phyloP scores from a whole-genome alignment of 192 early-diverging fungal species.

The Helicostylum pulchrum region DNA sequence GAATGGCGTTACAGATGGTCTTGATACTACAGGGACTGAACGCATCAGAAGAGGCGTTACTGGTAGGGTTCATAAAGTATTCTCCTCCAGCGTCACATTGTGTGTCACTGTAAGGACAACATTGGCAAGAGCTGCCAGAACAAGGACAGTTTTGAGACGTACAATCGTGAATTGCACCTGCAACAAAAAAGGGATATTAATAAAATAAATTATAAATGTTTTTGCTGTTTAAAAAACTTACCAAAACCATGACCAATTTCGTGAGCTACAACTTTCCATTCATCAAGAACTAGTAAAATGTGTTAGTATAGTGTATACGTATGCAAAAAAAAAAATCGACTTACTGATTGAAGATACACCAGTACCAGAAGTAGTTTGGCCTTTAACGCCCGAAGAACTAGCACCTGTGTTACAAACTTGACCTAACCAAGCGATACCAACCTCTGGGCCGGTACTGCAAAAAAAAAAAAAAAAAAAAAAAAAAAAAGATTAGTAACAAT shows the following conservation, averaged over 20 bases:
- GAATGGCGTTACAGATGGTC: constrained; percentile 46
- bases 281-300: constrained; percentile 43
- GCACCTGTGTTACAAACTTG: constrained; percentile 64
- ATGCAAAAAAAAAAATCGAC: background rate
- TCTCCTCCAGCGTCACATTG: constrained; percentile 61
- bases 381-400: constrained; percentile 35
- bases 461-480: background rate
- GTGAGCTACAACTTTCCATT: constrained; percentile 96
- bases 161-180: constrained; percentile 86
- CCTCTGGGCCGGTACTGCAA: constrained; percentile 62
- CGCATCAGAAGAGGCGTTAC: constrained; percentile 54
- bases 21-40: constrained; percentile 68
- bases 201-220: background rate
- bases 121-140: constrained; percentile 35
- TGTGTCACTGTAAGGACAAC: constrained; percentile 71
- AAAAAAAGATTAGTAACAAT: background rate
- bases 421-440: constrained; percentile 87
- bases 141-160: constrained; percentile 61
- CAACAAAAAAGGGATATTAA: background rate
- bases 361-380: constrained; percentile 70
- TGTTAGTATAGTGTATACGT: background rate
- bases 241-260: constrained; percentile 86
- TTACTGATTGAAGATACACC: constrained; percentile 71
- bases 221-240: background rate
- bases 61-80: constrained; percentile 79